Base-by-base conservation (phyloP, 306 rosid species). In the Lithocarpus polystachyus region DNA sequence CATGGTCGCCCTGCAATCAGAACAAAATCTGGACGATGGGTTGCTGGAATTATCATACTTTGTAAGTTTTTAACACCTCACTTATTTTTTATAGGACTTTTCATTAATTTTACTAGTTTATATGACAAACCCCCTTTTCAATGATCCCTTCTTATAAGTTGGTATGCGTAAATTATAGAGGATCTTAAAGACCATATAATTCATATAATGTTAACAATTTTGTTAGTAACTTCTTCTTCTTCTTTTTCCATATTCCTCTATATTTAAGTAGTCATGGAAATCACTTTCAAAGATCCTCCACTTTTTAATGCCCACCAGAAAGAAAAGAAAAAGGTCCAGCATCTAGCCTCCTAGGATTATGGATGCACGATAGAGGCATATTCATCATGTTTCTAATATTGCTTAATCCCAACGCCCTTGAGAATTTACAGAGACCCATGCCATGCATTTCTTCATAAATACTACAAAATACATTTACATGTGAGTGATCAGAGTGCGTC, bases 1-100 rank as follows among this genome's bases (percentile, higher is more conserved):
- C 91, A 91, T 68, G 94, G 93, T 71, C 88, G 81, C 28, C 96
- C 97, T 19, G 99, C 99, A 62, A 91, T 93, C 77, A 85, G 91
- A 83, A 73, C 80, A 68, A 90, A 91, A 88, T 89, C 99, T 33
- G 99, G 99, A 68, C 77, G 89, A 84, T 93, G 99, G 99, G 77
- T 82, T 79, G 99, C 98, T 72, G 99, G 90, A 85, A 91, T 64
- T 59, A 91, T 93, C 88, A 83, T 96, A 67, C 98, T 96, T 67
- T 80, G 99, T 96, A 93, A 90, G 94, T 40, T 40, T 8, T 40
- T 40, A 40, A 40, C 12, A 23, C 57, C 37, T 67, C 24, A 5
- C 18, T 22, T 5, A 6, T 17, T 28, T 23, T 28, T 29, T 28
- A 24, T 15, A 17, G 12, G 71, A 65, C 31, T 31, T 15, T 37